Evolutionary conservation across 1,284 basidiomycete species (phyloP).

Genomic region (Pascua sp.): DNA sequence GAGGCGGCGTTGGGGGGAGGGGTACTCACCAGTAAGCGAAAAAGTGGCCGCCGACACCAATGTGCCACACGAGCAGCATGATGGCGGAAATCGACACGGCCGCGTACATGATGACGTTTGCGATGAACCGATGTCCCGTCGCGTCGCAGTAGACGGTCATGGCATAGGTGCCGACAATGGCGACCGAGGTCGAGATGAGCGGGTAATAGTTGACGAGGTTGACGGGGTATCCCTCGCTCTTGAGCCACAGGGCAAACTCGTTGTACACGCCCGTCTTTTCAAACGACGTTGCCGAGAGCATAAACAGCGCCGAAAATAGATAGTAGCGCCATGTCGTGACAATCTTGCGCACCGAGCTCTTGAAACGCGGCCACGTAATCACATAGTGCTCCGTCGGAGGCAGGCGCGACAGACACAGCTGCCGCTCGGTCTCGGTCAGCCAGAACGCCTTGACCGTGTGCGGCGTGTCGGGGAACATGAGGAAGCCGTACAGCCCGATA

Average conservation of each 20-base stretch:
- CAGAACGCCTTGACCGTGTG: conserved; percentile 38
- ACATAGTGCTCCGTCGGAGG: conserved; percentile 24
- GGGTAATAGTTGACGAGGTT: conserved; percentile 36
- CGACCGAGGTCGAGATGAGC: conserved; percentile 27
- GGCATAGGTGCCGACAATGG: conserved; percentile 37
- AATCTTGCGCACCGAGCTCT: conserved; percentile 20
- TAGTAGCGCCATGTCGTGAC: conserved; percentile 31
- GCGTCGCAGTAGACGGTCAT: conserved; percentile 36
- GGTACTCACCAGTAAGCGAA: conserved; percentile 38
- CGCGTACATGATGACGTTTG: conserved; percentile 41
- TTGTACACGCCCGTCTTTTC: conserved; percentile 38
- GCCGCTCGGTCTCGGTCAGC: conserved; percentile 35
- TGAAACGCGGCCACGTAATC: conserved; percentile 28
- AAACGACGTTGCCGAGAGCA: conserved; percentile 26
- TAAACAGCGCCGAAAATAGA: conserved; percentile 38
- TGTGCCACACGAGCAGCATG: conserved; percentile 39
- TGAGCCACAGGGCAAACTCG: conserved; percentile 38
- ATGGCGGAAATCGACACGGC: conserved; percentile 28
- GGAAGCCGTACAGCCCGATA: conserved; percentile 39
- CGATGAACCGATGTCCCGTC: conserved; percentile 38
- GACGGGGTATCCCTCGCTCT: conserved; percentile 14
- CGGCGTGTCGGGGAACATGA: conserved; percentile 44
- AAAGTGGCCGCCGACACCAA: conserved; percentile 25
- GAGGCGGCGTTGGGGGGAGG: not conserved
- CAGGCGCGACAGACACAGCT: conserved; percentile 28